These are phyloP conservation scores for Neofusicoccum kwambonambiense DNA, from an alignment of 2,329 filamentous ascomycete species.

Conservation along the genomic window DNA sequence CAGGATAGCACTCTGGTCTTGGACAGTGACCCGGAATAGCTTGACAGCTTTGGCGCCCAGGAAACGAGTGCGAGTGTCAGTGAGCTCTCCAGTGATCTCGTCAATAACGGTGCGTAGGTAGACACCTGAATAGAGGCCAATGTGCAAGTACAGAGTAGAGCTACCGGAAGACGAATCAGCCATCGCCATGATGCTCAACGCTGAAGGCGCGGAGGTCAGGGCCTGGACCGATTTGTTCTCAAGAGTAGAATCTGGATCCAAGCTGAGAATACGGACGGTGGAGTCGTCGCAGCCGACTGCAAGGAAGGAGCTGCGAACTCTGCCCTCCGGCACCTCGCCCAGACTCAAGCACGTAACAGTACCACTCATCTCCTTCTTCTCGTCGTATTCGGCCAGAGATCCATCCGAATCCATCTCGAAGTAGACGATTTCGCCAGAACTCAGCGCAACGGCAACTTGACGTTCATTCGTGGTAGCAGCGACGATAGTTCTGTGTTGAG, in stretches of 20 bases:
- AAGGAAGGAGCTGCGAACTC: conserved; percentile 84
- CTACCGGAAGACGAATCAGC: conserved; percentile 87
- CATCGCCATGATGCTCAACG: conserved; percentile 92
- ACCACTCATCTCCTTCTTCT: conserved; percentile 91
- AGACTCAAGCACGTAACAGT: conserved; percentile 94
- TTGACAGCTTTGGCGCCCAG: conserved; percentile 87
- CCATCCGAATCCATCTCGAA: conserved; percentile 96
- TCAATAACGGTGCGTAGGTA: conserved; percentile 94
- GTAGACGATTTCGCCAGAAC: conserved; percentile 94
- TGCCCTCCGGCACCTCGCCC: conserved; percentile 87
- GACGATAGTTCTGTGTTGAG: conserved; percentile 91
- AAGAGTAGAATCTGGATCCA: conserved; percentile 85
- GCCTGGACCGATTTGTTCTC: conserved; percentile 95
- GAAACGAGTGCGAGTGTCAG: conserved; percentile 92
- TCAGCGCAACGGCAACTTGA: conserved; percentile 90
- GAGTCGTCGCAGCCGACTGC: conserved; percentile 97
- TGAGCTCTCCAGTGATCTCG: conserved; percentile 91
- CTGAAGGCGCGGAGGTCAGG: conserved; percentile 83
- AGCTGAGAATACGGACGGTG: conserved; percentile 86
- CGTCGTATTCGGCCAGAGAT: conserved; percentile 85
- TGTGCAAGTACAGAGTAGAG: conserved; percentile 88
- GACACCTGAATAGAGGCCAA: conserved; percentile 91
- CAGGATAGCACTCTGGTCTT: conserved; percentile 79
- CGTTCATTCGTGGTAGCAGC: conserved; percentile 89
- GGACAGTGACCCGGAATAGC: conserved; percentile 86